Base-by-base conservation (phyloP, 257 asterid genomes). In the Fraxinus cuspidata region DNA sequence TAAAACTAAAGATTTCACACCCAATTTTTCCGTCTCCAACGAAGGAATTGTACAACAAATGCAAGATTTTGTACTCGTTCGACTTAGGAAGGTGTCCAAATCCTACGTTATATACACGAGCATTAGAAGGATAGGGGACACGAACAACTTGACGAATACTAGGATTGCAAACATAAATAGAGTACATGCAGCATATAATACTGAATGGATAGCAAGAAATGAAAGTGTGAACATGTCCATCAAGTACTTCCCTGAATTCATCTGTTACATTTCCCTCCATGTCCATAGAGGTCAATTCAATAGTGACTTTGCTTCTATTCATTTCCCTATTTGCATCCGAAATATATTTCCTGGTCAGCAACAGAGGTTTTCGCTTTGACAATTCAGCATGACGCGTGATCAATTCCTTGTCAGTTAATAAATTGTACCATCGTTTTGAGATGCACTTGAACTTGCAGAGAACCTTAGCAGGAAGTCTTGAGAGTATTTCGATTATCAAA, bases 1-100 rank as follows among this genome's bases (percentile, higher is more conserved):
- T 66, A 42, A 86, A 86, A 2, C 88, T 71, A 75, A 85, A 83
- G 78, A 87, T 75, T 71, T 87, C 85, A 27, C 90, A 87, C 40
- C 88, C 86, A 86, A 87, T 83, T 32, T 78, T 83, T 51, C 74
- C 78, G 5, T 64, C 74, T 35, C 82, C 87, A n/a, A 11, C 74
- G 19, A 18, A 71, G 21, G 90, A 82, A 65, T 53, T 47, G 42
- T 44, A 19, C 68, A 77, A 79, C 87, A 87, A 79, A 71, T 87
- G 87, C 21, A 82, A 85, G 23, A 87, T 83, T 63, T 85, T 87
- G 89, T 79, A 87, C 32, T 87, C 85, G 18, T 58, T 53, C 3
- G 84, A 49, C 60, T 16, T 8, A 3, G 89, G 88, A 5, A 85
- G 82, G 80, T 79, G 84, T 0, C 89, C 91, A 21, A 87, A 87